Evolutionary conservation across 2,329 filamentous ascomycete genomes (phyloP).

Genomic region (Ambrosiella xylebori): DNA sequence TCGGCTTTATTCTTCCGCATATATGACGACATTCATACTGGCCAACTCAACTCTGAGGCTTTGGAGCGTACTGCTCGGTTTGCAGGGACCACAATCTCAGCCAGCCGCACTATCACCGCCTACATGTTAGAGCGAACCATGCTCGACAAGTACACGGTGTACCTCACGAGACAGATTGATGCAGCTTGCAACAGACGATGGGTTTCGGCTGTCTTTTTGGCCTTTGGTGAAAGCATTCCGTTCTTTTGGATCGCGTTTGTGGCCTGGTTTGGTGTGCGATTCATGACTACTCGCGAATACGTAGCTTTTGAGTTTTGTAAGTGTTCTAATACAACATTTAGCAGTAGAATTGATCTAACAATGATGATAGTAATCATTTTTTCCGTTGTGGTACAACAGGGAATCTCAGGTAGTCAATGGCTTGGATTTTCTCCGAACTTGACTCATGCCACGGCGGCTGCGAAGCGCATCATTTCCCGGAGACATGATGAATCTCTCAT

Average conservation of each 20-base stretch:
- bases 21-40: slow-evolving; percentile 9
- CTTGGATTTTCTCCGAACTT: slow-evolving; percentile 51
- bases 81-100: slow-evolving; percentile 8
- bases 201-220: slow-evolving; percentile 7
- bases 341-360: neutral
- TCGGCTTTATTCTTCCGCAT: slow-evolving; percentile 33
- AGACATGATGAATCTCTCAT: neutral
- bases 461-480: slow-evolving; percentile 33
- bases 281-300: slow-evolving; percentile 11
- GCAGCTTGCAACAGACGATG: slow-evolving; percentile 4
- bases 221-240: slow-evolving; percentile 11
- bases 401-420: slow-evolving; percentile 32
- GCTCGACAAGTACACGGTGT: slow-evolving; percentile 10
- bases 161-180: slow-evolving; percentile 9
- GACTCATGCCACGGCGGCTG: slow-evolving; percentile 39
- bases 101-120: slow-evolving; percentile 15
- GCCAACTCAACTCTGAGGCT: slow-evolving; percentile 6
- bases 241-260: slow-evolving; percentile 14
- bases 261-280: slow-evolving; percentile 12
- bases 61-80: slow-evolving; percentile 10
- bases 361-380: slow-evolving; percentile 12
- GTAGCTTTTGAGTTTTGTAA: slow-evolving; percentile 13
- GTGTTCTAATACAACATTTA: neutral
- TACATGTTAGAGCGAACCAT: slow-evolving; percentile 19
- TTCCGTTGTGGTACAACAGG: slow-evolving; percentile 13